Evolutionary conservation across 306 rosid species (phyloP).

Genomic region (Purshia tridentata): DNA sequence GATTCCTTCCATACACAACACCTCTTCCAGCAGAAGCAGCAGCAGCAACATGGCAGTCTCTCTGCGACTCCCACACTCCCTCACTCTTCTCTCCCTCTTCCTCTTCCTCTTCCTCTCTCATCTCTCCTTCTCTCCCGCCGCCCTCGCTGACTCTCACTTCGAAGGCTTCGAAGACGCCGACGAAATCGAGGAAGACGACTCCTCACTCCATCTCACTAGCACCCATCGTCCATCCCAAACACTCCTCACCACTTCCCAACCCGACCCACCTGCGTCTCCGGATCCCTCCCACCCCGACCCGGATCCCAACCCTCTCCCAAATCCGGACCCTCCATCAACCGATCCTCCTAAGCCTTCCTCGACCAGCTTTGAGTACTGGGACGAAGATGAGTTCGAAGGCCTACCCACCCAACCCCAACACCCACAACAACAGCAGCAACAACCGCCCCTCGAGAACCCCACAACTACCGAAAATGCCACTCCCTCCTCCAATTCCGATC

Average conservation of each 20-base stretch:
- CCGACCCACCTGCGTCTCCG: constrained; percentile 20
- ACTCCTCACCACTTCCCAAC: constrained; percentile 41
- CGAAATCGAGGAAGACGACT: constrained; percentile 37
- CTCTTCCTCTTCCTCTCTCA: constrained; percentile 27
- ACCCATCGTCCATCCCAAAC: constrained; percentile 50
- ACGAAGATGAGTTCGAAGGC: constrained; percentile 96
- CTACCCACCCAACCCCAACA: constrained; percentile 40
- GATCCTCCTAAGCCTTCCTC: constrained; percentile 55
- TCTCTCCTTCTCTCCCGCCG: constrained; percentile 29
- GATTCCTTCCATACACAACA: no score
- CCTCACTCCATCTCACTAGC: constrained; percentile 41
- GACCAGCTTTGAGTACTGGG: constrained; percentile 76
- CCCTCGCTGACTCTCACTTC: constrained; percentile 51
- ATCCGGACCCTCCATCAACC: constrained; percentile 20
- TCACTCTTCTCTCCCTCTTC: constrained; percentile 11
- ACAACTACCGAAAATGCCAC: constrained; percentile 26
- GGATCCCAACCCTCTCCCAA: constrained; percentile 16
- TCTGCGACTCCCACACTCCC: neutral
- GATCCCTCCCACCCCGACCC: constrained; percentile 37
- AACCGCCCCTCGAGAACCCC: constrained; percentile 19
- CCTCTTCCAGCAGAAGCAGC: no score
- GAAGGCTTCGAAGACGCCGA: constrained; percentile 71
- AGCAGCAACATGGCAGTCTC: neutral
- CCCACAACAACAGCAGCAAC: constrained; percentile 2
- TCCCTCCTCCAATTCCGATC: constrained; percentile 30